Conservation (phyloP, 257 asterid genomes). For the Dorcoceras hygrometricum region DNA sequence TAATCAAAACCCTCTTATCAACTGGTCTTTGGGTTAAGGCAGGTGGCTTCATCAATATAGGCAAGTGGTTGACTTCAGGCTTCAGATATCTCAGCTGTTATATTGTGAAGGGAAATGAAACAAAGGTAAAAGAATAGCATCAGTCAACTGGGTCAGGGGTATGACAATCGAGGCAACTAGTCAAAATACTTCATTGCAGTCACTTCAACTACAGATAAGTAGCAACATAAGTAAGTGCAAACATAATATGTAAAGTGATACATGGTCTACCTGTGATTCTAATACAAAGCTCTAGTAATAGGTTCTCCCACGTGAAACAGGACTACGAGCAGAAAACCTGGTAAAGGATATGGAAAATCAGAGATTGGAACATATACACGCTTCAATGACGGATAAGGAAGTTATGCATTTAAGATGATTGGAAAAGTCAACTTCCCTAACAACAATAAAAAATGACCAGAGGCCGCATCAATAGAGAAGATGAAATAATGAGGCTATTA, state of each 20-base stretch:
- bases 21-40: conserved; percentile 98
- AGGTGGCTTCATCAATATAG: conserved; percentile 74
- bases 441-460: conserved; percentile 5
- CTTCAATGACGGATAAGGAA: conserved; percentile 13
- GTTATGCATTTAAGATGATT: conserved; percentile 21
- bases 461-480: conserved; percentile 13
- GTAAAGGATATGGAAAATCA: conserved; percentile 41
- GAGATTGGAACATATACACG: conserved; percentile 21
- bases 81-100: conserved; percentile 93
- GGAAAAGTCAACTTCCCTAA: conserved; percentile 20
- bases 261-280: conserved; percentile 68
- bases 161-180: conserved; percentile 33
- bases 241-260: conserved; percentile 27
- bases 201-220: conserved; percentile 27
- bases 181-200: conserved; percentile 32
- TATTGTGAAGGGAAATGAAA: conserved; percentile 70
- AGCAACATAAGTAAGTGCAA: conserved; percentile 31
- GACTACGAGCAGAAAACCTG: conserved; percentile 90
- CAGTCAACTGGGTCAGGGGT: conserved; percentile 57
- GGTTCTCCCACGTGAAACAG: conserved; percentile 83
- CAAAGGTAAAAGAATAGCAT: conserved; percentile 76
- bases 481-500: neutral
- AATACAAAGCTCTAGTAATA: conserved; percentile 64
- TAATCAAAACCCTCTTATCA: conserved; percentile 63
- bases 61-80: conserved; percentile 89